Percentiles rank a stretch among this genome's conserved stretches.
These are phyloP conservation scores for Russula sp. DNA, from an alignment of 768 basidiomycete genomes.

Conservation along the genomic window DNA sequence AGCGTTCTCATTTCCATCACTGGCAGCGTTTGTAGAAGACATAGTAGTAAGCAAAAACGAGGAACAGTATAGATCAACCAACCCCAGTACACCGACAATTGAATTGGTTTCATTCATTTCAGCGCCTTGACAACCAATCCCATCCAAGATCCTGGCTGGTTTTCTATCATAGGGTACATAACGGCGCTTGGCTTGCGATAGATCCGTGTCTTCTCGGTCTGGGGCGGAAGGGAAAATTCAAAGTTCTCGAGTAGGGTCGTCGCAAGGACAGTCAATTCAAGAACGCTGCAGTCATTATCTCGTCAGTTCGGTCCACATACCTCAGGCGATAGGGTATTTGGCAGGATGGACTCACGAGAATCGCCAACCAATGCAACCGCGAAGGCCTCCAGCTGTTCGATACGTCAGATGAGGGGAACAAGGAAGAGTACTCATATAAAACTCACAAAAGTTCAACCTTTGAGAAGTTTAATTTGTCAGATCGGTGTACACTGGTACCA, in stretches of 20 bases:
- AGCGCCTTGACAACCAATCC: slow-evolving; percentile 24
- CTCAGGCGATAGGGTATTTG: background rate
- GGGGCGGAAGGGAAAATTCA: slow-evolving; percentile 24
- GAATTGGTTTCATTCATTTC: slow-evolving; percentile 11
- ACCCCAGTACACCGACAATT: background rate
- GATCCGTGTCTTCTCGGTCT: slow-evolving; percentile 23
- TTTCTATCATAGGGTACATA: slow-evolving; percentile 26
- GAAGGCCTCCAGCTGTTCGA: slow-evolving; percentile 25
- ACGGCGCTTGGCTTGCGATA: slow-evolving; percentile 22
- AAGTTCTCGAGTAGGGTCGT: slow-evolving; percentile 27
- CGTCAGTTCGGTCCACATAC: background rate
- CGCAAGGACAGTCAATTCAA: slow-evolving; percentile 20
- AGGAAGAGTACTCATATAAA: background rate
- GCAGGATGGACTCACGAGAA: slow-evolving; percentile 21
- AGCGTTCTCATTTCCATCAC: background rate
- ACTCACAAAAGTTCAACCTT: slow-evolving; percentile 30
- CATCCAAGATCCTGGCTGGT: slow-evolving; percentile 22
- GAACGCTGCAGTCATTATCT: slow-evolving; percentile 10
- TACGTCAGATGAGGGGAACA: slow-evolving; percentile 1
- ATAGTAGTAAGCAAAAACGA: background rate
- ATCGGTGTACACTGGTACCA: no score
- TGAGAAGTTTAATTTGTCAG: slow-evolving; percentile 2
- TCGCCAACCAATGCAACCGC: slow-evolving; percentile 26
- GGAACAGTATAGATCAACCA: background rate
- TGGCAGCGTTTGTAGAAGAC: background rate